Base-by-base conservation (phyloP, 352 stramenopile species). In the Elongisporangium undulatum region DNA sequence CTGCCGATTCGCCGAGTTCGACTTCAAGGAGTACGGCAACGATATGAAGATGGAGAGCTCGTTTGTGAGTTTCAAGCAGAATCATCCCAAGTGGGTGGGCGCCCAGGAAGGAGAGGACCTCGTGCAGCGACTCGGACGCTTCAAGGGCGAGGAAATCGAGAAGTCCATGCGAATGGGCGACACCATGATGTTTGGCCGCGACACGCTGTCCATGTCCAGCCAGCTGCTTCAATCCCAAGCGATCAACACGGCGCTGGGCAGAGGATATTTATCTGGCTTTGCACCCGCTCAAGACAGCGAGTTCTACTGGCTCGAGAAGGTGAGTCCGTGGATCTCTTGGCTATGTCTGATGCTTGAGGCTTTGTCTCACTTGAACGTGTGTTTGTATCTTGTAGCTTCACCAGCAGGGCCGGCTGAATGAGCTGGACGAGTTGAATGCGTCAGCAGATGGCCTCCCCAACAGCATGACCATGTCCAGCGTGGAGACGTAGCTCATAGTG, bases 31-130 rank as follows among this genome's bases (percentile, higher is more conserved):
- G 49, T 98, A 98, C 67, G 79, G 84, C 21, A 90, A 97, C 65
- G 90, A 95, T 56, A 58, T 69, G 19, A 99, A 99, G 75, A 98
- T 99, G 92, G 95, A 99, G 68, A 98, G 97, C 49, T 98, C 87
- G 48, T 98, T 98, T 66, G 89, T 99, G 55, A 98, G 93, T 56
- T 99, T 99, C 69, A 98, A 97, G 66, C 85, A 92, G 56, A 94
- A 95, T 53, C 87, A 96, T 63, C 88, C 88, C 5, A 84, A 77
- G 38, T 96, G 88, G 88, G 76, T 92, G 26, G 86, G 86, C 21
- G 80, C 75, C 5, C 62, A 75, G 29, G 84, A 94, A 68, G 86
- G 86, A 64, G 86, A 95, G 26, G 72, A 60, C 17, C 69, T 95
- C 1, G 80, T 93, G 66, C 59, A 86, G 56, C 76, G 81, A 3